Conservation (phyloP, 768 basidiomycete species). For the Mycena indigotica region DNA sequence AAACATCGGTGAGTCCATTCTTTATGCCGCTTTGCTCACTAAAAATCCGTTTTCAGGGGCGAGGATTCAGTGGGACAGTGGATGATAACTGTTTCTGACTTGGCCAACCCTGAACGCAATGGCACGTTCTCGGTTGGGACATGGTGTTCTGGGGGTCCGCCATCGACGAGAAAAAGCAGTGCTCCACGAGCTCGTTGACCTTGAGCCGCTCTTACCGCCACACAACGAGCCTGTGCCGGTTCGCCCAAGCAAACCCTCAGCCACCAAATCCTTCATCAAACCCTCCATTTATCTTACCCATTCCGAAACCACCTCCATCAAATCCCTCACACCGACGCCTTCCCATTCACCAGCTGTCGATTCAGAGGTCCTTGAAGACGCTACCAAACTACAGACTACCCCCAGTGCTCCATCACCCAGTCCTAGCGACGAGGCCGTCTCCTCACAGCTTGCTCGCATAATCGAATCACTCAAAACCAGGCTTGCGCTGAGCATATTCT, state of each 20-base stretch:
- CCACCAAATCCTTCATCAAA: constrained; percentile 68
- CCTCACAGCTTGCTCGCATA: constrained; percentile 66
- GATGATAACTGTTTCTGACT: no score
- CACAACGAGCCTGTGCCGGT: constrained; percentile 39
- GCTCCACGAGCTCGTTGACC: no score
- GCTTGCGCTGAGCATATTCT: neutral
- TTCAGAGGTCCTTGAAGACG: constrained; percentile 11
- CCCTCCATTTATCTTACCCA: constrained; percentile 84
- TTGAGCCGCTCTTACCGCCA: constrained; percentile 54
- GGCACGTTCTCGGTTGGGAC: no score
- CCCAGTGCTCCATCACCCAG: constrained; percentile 62
- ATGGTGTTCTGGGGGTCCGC: no score
- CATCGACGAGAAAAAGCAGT: no score
- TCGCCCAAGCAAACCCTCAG: constrained; percentile 38
- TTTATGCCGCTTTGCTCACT: no score
- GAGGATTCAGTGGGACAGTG: no score
- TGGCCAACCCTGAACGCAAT: no score
- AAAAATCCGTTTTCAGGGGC: no score
- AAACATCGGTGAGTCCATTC: no score
- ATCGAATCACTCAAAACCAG: constrained; percentile 45
- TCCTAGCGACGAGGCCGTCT: neutral
- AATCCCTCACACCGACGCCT: neutral
- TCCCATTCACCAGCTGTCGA: constrained; percentile 31
- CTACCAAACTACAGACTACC: constrained; percentile 13
- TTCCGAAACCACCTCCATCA: constrained; percentile 35